These are phyloP conservation scores for Nyctanthes arbortristis DNA, from an alignment of 257 asterid species.

Conservation along the genomic window DNA sequence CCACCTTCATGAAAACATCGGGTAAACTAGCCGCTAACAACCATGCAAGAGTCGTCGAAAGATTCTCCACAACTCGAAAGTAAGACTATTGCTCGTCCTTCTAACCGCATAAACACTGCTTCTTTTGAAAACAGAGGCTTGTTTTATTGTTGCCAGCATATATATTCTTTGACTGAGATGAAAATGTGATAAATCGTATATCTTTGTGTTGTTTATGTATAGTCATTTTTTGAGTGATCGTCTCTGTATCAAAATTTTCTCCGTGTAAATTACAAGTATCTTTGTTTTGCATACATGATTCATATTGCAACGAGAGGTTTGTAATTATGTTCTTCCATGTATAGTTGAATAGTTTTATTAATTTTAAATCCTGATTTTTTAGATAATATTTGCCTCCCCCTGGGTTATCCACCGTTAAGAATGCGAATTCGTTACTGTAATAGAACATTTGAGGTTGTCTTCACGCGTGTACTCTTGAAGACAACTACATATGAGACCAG, in stretches of 20 bases:
- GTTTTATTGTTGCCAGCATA: background rate
- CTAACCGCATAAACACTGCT: conserved; percentile 1
- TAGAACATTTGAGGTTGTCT: background rate
- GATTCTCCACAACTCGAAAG: conserved; percentile 5
- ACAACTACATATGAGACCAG: background rate
- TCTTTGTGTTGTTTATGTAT: background rate
- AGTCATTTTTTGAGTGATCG: background rate
- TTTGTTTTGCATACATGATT: background rate
- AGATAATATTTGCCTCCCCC: background rate
- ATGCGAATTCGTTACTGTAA: background rate
- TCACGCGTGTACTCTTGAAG: background rate
- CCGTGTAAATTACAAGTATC: background rate
- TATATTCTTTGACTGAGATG: conserved; percentile 1
- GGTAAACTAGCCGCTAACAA: conserved; percentile 2
- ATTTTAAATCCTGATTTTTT: too few species aligned
- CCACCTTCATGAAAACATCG: conserved; percentile 37
- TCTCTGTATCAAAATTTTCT: conserved; percentile 12
- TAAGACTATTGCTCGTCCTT: conserved; percentile 4
- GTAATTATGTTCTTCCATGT: background rate
- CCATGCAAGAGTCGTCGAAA: conserved; percentile 10
- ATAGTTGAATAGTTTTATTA: background rate
- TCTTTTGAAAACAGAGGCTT: conserved; percentile 11
- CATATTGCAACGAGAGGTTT: background rate
- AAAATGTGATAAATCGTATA: background rate
- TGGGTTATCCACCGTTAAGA: background rate